phyloP scores from a whole-genome alignment of 306 rosid species.

The Mucuna pruriens region DNA sequence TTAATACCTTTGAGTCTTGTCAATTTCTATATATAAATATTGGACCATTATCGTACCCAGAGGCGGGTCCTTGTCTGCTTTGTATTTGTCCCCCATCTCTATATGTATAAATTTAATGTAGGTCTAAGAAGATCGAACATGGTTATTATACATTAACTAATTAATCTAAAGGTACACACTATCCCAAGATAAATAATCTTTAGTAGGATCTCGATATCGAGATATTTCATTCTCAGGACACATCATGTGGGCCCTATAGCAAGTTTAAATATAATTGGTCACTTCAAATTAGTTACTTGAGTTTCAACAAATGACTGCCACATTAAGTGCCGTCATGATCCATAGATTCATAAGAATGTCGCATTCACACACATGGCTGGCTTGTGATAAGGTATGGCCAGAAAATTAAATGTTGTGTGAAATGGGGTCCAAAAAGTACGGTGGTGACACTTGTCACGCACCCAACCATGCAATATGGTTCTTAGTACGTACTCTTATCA shows the following conservation, averaged over 20 bases:
- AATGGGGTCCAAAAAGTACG: constrained; percentile 34
- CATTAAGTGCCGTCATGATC: constrained; percentile 50
- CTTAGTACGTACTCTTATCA: constrained; percentile 25
- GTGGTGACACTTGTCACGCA: constrained; percentile 42
- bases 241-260: constrained; percentile 20
- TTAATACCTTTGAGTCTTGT: constrained; percentile 31
- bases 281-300: constrained; percentile 28
- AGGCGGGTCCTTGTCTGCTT: constrained; percentile 10
- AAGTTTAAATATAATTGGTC: not conserved
- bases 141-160: constrained; percentile 14
- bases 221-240: not conserved
- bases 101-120: not conserved
- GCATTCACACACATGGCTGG: constrained; percentile 22
- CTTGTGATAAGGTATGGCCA: constrained; percentile 40
- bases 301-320: constrained; percentile 37
- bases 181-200: not conserved
- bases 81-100: not conserved
- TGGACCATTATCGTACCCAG: constrained; percentile 16
- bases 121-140: not conserved
- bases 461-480: constrained; percentile 43
- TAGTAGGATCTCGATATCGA: constrained; percentile 18
- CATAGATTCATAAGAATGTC: constrained; percentile 44
- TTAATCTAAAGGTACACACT: constrained; percentile 20
- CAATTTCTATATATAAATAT: constrained; percentile 16
- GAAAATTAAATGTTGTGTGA: constrained; percentile 1